Base-by-base conservation (phyloP, 2,329 filamentous ascomycete species). In the Thelonectria blattea region DNA sequence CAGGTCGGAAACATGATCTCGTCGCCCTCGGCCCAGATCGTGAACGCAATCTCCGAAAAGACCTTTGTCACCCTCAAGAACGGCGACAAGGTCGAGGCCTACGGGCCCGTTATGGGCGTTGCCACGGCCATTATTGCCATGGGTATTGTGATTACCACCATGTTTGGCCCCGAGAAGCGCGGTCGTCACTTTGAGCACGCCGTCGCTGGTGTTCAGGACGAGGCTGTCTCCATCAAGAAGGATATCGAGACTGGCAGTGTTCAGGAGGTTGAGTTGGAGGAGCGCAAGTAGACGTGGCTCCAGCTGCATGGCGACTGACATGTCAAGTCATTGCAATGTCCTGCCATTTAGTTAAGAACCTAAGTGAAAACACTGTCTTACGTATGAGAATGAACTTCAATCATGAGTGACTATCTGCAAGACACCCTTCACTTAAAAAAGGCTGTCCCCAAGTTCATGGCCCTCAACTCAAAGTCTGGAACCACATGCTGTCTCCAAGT, bases 1-100 rank as follows among this genome's bases (percentile, higher is more conserved):
- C 90, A 92, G 78, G 76, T 92, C 9, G 90, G 89, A 7, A 92
- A 91, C 79, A 88, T 91, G 82, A 87, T 90, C 53, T 89, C 87
- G 1, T 88, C 87, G 0, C 89, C 89, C 0, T 88, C 86, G 0
- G 87, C 90, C 0, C 90, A 93, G 73, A 93, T 93, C 49, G 88
- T 93, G 71, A 92, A 92, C 61, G 89, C 88, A 12, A 82, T 93
- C 52, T 82, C 90, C 1, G 89, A 93, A 70, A 83, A 78, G 46
- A 81, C 81, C 34, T 82, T 82, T 41, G 79, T 92, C 47, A 85
- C 75, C 0, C 79, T 82, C 42, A 71, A 72, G 6, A 78, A 79
- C 10, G 89, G 90, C 3, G 73, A 86, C 57, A 73, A 72, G 3
- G 89, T 87, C 1, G 85, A 90, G 52, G 89, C 88, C 0, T 93